These are phyloP conservation scores for Auriscalpium orientale DNA, from an alignment of 768 basidiomycete genomes.

Conservation along the genomic window DNA sequence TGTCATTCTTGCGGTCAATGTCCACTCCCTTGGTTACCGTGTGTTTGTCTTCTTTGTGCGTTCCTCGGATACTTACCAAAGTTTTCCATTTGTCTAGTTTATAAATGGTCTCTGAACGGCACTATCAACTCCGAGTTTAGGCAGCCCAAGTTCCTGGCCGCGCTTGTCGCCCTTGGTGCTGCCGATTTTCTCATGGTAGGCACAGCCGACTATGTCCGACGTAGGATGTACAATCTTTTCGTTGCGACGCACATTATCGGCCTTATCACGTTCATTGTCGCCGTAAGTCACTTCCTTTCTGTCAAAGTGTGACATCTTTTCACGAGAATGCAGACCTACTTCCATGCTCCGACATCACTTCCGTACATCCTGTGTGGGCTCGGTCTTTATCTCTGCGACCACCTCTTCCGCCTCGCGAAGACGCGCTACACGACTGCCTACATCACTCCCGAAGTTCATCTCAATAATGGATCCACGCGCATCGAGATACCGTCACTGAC, in stretches of 20 bases:
- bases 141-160: conserved; percentile 12
- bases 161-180: conserved; percentile 27
- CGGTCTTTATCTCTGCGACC: conserved; percentile 39
- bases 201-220: conserved; percentile 34
- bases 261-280: conserved; percentile 32
- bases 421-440: conserved; percentile 38
- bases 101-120: conserved; percentile 2
- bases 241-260: conserved; percentile 34
- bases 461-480: conserved; percentile 33
- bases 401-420: conserved; percentile 36
- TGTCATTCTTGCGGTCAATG: conserved; percentile 31
- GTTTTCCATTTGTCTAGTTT: neutral
- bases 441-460: conserved; percentile 37
- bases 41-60: conserved; percentile 4
- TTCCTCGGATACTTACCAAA: neutral
- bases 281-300: conserved; percentile 6
- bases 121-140: neutral
- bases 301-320: neutral
- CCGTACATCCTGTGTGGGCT: conserved; percentile 35
- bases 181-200: conserved; percentile 31
- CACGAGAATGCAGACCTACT: conserved; percentile 11
- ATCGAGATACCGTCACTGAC: conserved; percentile 38
- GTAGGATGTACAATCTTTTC: conserved; percentile 38
- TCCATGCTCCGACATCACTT: conserved; percentile 19
- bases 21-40: conserved; percentile 38